Percentiles rank a stretch among this genome's conserved stretches.
Conservation (phyloP, 345 rosid genomes). For the Boechera divaricarpa region DNA sequence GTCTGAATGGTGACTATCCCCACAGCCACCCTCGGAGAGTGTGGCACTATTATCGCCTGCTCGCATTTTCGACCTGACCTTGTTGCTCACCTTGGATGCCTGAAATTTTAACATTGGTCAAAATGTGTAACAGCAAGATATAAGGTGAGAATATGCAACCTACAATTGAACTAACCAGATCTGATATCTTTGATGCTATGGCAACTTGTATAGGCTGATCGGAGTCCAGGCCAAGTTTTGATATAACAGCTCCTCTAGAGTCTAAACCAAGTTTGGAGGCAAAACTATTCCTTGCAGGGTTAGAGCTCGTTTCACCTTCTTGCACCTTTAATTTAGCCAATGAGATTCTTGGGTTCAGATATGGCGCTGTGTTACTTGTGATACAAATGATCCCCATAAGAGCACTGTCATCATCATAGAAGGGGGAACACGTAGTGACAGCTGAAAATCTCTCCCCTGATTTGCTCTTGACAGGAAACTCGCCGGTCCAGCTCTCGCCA, state of each 20-base stretch:
- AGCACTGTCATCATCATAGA: conserved; percentile 71
- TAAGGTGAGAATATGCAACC: conserved; percentile 38
- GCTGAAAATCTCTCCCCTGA: conserved; percentile 64
- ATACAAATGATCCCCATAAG: conserved; percentile 84
- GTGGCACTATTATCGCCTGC: conserved; percentile 55
- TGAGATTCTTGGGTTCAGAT: conserved; percentile 50
- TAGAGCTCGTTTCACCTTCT: conserved; percentile 61
- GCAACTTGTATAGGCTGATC: conserved; percentile 92
- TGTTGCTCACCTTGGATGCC: conserved; percentile 87
- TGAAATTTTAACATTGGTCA: conserved; percentile 48
- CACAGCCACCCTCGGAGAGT: conserved; percentile 79
- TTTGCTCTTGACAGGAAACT: conserved; percentile 84
- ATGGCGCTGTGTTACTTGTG: conserved; percentile 63
- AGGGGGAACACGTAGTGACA: conserved; percentile 75
- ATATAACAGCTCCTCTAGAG: conserved; percentile 48
- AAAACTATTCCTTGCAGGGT: conserved; percentile 53
- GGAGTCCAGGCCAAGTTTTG: conserved; percentile 87
- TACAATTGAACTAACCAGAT: conserved; percentile 70
- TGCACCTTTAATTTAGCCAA: conserved; percentile 43
- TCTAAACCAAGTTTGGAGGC: conserved; percentile 54
- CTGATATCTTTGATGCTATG: conserved; percentile 87
- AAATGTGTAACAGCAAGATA: conserved; percentile 37
- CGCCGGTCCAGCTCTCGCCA: conserved; percentile 96
- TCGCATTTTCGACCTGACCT: conserved; percentile 80
- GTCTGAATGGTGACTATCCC: conserved; percentile 74